A percentile compares a stretch with the other conserved stretches of the same genome.
Evolutionary conservation across 176 grass and related monocot species (phyloP).

Genomic region (Oryza longistaminata): DNA sequence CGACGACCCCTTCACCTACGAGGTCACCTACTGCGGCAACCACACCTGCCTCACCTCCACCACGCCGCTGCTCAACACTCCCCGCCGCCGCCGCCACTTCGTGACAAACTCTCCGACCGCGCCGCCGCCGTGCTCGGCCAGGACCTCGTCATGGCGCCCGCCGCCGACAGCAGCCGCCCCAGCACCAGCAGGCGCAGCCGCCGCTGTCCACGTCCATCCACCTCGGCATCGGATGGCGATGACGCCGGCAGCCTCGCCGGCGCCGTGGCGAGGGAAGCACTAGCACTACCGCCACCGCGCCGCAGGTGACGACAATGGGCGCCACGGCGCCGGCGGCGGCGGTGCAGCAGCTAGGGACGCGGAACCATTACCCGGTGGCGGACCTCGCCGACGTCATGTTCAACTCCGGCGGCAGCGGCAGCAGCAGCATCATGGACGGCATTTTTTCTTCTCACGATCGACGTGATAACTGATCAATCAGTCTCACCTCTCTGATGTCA

Average conservation of each 20-base stretch:
- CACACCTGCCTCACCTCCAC: constrained; percentile 88
- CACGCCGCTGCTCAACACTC: constrained; percentile 53
- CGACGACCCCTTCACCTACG: constrained; percentile 68
- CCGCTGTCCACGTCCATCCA: constrained; percentile 56
- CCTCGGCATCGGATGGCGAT: constrained; percentile 51
- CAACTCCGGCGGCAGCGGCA: constrained; percentile 60
- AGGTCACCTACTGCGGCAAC: constrained; percentile 72
- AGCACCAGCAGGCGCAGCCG: background rate
- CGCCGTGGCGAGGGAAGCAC: no score
- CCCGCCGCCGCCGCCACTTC: background rate
- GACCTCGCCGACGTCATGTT: constrained; percentile 76
- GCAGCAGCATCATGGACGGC: constrained; percentile 64
- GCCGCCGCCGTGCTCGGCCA: background rate
- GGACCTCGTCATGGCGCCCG: constrained; percentile 18
- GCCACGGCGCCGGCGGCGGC: no score
- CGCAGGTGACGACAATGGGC: no score
- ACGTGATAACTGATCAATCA: constrained; percentile 33
- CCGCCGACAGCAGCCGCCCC: constrained; percentile 7
- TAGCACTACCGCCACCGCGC: no score
- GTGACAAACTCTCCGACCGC: background rate
- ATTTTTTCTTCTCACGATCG: constrained; percentile 53
- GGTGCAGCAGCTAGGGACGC: background rate
- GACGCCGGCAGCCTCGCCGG: background rate
- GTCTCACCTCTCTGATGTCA: background rate
- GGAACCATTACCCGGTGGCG: constrained; percentile 42